phyloP scores from a whole-genome alignment of 345 rosid genomes.

The Citrus trifoliata region DNA sequence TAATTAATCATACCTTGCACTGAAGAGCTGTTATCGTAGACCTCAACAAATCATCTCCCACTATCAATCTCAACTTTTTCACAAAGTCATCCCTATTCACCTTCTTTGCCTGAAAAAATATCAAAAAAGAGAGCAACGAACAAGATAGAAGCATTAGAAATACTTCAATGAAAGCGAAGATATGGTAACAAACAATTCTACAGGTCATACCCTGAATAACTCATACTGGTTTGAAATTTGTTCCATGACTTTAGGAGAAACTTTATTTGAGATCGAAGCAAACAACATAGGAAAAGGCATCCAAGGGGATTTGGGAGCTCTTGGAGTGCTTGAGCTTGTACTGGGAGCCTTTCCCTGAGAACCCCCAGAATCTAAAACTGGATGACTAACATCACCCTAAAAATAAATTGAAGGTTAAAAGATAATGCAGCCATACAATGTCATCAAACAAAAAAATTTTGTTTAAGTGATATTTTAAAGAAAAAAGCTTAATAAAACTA shows the following conservation, averaged over 20 bases:
- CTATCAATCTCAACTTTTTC: constrained; percentile 54
- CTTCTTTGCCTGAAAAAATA: constrained; percentile 50
- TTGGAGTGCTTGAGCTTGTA: constrained; percentile 52
- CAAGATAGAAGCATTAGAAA: not conserved
- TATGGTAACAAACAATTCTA: not conserved
- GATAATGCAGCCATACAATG: not conserved
- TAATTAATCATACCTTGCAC: constrained; percentile 40
- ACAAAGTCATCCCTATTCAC: constrained; percentile 69
- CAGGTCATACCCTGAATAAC: constrained; percentile 57
- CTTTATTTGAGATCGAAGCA: constrained; percentile 73
- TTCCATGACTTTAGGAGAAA: constrained; percentile 60
- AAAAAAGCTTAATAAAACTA: not conserved
- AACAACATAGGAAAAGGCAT: constrained; percentile 88
- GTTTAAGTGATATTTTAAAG: no score
- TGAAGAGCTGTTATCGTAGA: constrained; percentile 74
- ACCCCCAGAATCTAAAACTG: constrained; percentile 34
- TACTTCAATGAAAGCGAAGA: not conserved
- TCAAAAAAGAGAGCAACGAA: no score
- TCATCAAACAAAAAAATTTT: not conserved
- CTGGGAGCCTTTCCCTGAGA: constrained; percentile 56
- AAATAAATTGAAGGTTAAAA: constrained; percentile 9
- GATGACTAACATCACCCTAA: constrained; percentile 29
- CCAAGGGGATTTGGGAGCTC: constrained; percentile 83
- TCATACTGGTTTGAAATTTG: constrained; percentile 44
- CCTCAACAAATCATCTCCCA: constrained; percentile 72